These are phyloP conservation scores for Plenodomus biglobosus DNA, from an alignment of 2,329 filamentous ascomycete species.

Conservation along the genomic window DNA sequence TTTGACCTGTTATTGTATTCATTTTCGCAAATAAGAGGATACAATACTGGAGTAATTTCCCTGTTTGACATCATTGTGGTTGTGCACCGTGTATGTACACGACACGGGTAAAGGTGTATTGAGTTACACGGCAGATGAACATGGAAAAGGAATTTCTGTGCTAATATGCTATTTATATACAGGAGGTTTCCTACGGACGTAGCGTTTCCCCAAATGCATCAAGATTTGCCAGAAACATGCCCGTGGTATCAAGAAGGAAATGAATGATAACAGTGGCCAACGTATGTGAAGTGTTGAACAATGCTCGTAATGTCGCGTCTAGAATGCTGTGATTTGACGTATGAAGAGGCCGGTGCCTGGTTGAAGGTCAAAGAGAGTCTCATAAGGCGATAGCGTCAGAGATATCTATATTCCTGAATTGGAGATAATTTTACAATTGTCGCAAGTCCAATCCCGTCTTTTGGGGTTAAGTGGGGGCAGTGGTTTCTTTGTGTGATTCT, in stretches of 20 bases:
- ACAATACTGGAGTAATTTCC: background rate
- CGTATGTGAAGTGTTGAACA: too few species aligned
- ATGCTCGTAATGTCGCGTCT: too few species aligned
- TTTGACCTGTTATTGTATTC: background rate
- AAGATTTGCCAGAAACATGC: background rate
- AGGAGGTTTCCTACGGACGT: too few species aligned
- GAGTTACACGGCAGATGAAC: too few species aligned
- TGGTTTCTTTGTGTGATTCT: constrained; percentile 5
- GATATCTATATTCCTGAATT: background rate
- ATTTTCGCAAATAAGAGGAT: too few species aligned
- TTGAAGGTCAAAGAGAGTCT: background rate
- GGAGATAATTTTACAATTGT: constrained; percentile 5
- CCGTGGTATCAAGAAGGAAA: too few species aligned
- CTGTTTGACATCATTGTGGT: background rate
- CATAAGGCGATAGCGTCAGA: background rate
- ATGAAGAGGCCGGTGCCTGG: too few species aligned
- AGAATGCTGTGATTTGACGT: too few species aligned
- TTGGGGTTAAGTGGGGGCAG: background rate
- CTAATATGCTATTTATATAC: background rate
- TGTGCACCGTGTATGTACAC: background rate
- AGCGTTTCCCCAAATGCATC: too few species aligned
- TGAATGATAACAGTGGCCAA: too few species aligned
- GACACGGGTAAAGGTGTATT: too few species aligned
- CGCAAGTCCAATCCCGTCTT: constrained; percentile 10
- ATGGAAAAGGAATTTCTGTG: background rate